phyloP scores from a whole-genome alignment of 176 grass and related monocot species.

The Aegilops bicornis region DNA sequence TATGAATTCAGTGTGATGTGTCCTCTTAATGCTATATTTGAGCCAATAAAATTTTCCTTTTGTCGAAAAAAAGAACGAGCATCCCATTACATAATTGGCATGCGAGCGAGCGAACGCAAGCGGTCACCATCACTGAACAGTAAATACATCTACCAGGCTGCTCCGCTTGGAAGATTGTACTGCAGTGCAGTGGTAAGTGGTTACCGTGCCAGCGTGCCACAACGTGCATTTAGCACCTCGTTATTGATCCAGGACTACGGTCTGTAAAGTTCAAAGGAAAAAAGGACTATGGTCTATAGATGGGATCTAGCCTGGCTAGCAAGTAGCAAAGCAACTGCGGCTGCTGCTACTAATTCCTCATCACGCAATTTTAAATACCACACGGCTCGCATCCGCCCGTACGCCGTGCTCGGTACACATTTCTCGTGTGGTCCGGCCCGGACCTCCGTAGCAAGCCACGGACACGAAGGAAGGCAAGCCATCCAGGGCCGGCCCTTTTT shows the following conservation, averaged over 20 bases:
- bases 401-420: neutral
- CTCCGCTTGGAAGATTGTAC: no score
- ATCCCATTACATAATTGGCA: no score
- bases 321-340: neutral
- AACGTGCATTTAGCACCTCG: neutral
- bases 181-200: neutral
- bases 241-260: neutral
- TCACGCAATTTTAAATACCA: neutral
- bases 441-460: neutral
- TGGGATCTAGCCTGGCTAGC: neutral
- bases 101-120: no score
- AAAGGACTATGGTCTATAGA: neutral
- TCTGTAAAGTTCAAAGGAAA: no score
- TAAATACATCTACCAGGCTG: no score
- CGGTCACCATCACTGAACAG: no score
- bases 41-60: no score
- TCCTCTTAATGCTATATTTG: no score
- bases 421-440: neutral
- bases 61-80: no score
- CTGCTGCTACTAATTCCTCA: neutral
- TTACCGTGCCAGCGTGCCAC: neutral
- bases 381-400: neutral
- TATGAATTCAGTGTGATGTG: no score
- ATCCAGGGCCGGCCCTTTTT: neutral
- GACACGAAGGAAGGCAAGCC: neutral